phyloP scores from a whole-genome alignment of 495 filamentous ascomycete genomes.

The Penicillium alfredii region DNA sequence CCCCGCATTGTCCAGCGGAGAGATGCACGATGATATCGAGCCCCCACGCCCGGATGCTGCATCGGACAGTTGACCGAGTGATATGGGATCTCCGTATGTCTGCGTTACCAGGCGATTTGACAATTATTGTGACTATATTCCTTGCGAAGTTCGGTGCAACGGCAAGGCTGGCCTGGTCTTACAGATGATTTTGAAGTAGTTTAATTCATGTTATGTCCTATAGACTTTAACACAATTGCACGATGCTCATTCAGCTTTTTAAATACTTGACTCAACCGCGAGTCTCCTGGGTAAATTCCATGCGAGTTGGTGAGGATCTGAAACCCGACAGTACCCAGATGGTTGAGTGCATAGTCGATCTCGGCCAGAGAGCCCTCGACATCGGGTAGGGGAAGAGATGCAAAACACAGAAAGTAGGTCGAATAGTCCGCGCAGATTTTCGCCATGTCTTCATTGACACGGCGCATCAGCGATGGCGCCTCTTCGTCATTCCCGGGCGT shows the following conservation, averaged over 20 bases:
- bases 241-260: slow-evolving; percentile 28
- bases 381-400: slow-evolving; percentile 46
- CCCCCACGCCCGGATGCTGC: no score
- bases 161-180: no score
- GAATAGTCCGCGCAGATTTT: slow-evolving; percentile 31
- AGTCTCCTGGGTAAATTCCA: slow-evolving; percentile 47
- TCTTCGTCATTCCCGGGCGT: slow-evolving; percentile 26
- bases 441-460: slow-evolving; percentile 35
- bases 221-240: slow-evolving; percentile 42
- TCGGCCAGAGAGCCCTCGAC: slow-evolving; percentile 37
- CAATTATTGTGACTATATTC: no score
- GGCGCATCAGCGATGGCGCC: slow-evolving; percentile 26
- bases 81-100: no score
- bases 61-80: no score
- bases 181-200: no score
- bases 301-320: slow-evolving; percentile 43
- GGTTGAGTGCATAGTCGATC: slow-evolving; percentile 35
- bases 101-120: no score
- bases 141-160: no score
- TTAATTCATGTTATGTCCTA: no score
- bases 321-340: slow-evolving; percentile 42
- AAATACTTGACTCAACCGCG: slow-evolving; percentile 35
- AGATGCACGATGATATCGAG: no score
- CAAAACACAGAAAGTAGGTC: slow-evolving; percentile 42
- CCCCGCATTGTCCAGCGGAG: no score